These are phyloP conservation scores for Cutaneotrichosporon sp. DNA, from an alignment of 1,284 basidiomycete species.

Conservation along the genomic window DNA sequence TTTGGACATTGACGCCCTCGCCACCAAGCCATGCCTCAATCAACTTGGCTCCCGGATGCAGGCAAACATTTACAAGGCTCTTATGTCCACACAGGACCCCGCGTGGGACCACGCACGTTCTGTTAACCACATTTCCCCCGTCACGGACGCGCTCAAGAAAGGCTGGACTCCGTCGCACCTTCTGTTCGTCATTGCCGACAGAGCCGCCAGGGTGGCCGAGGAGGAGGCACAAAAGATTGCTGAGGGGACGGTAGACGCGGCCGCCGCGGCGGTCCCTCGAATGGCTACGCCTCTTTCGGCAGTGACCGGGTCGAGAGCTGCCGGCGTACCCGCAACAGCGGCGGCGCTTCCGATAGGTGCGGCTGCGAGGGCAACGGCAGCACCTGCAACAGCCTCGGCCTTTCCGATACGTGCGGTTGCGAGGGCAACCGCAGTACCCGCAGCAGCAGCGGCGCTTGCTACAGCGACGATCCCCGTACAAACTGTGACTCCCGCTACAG, in stretches of 20 bases:
- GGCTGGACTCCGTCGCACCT: background rate
- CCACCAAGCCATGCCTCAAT: background rate
- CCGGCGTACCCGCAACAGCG: no score
- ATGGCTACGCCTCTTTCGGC: no score
- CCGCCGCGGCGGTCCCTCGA: background rate
- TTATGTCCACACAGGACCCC: background rate
- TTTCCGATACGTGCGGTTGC: no score
- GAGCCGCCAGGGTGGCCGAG: background rate
- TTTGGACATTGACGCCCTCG: no score
- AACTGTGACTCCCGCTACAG: no score
- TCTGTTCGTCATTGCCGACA: background rate
- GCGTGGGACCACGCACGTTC: background rate
- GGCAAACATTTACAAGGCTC: background rate
- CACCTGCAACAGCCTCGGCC: no score
- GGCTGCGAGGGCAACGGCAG: no score
- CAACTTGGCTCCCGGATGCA: background rate
- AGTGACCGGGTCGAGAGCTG: no score
- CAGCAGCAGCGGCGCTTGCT: no score
- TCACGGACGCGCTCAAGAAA: background rate
- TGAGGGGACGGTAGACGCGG: background rate
- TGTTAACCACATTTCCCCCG: background rate
- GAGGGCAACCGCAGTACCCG: no score
- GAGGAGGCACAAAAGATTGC: background rate
- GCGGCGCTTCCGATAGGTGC: no score
- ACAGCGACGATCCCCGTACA: no score